Conservation (phyloP, 2,329 filamentous ascomycete species). For the Botryosphaeria dothidea region DNA sequence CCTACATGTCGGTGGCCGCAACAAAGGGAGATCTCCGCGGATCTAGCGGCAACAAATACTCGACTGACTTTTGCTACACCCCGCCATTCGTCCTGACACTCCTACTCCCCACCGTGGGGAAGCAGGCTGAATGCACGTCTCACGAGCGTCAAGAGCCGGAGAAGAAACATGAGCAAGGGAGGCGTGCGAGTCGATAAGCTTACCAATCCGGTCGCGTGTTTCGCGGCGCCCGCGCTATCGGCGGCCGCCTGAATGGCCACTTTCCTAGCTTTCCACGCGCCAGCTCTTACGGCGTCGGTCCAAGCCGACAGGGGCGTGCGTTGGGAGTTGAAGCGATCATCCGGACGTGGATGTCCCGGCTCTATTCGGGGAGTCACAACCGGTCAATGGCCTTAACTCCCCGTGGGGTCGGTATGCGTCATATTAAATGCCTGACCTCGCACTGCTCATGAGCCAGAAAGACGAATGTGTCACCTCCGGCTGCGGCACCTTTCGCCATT, state of each 20-base stretch:
- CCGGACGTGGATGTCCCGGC: not conserved
- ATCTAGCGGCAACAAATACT: not conserved
- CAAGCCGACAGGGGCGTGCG: not conserved
- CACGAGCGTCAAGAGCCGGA: not conserved
- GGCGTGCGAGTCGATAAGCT: not conserved
- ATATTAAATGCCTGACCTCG: too few relatives aligned
- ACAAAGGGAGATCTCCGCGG: not conserved
- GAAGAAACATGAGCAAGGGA: not conserved
- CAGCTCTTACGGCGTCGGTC: too few relatives aligned
- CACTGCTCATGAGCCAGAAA: too few relatives aligned
- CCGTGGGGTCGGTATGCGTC: too few relatives aligned
- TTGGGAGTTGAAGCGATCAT: not conserved
- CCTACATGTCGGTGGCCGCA: not conserved
- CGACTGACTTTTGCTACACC: not conserved
- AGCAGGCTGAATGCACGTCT: not conserved
- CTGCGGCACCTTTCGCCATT: too few relatives aligned
- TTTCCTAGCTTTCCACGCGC: not conserved
- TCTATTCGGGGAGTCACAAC: too few relatives aligned
- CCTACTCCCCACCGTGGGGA: not conserved
- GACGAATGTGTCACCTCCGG: too few relatives aligned
- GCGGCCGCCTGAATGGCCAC: not conserved
- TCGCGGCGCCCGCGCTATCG: slow-evolving; percentile 1
- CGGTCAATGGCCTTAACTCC: too few relatives aligned
- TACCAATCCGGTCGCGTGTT: slow-evolving; percentile 5
- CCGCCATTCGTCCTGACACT: not conserved